Evolutionary conservation across 805 yeast species (phyloP).

Genomic region (Saturnispora zaruensis): DNA sequence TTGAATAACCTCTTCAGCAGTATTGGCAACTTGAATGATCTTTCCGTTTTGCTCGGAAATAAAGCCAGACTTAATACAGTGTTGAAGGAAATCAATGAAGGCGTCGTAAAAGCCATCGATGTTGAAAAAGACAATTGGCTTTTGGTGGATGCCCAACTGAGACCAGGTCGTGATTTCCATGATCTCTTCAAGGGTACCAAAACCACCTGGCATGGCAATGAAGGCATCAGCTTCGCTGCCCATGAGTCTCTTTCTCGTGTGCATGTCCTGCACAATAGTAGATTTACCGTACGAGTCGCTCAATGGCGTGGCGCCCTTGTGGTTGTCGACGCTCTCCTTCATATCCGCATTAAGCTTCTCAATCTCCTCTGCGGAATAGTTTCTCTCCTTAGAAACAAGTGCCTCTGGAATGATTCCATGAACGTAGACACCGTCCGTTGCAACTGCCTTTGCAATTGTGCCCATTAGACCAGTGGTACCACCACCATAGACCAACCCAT

Average conservation of each 20-base stretch:
- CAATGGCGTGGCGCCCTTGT: conserved; percentile 57
- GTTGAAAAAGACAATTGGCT: conserved; percentile 74
- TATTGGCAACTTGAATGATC: conserved; percentile 59
- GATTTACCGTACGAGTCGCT: conserved; percentile 65
- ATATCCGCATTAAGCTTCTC: conserved; percentile 41
- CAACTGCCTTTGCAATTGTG: conserved; percentile 56
- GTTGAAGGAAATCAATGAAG: conserved; percentile 51
- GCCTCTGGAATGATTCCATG: conserved; percentile 87
- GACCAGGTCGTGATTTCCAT: conserved; percentile 90
- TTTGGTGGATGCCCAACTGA: conserved; percentile 76
- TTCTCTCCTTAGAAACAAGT: conserved; percentile 62
- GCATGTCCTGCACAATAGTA: conserved; percentile 81
- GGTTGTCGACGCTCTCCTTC: conserved; percentile 48
- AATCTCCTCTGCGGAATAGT: conserved; percentile 28
- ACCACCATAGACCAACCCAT: conserved; percentile 85
- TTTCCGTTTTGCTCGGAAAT: conserved; percentile 58
- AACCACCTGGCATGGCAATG: conserved; percentile 88
- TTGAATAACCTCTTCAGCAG: conserved; percentile 59
- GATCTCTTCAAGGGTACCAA: conserved; percentile 81
- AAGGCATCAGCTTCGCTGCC: conserved; percentile 71
- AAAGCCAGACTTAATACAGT: conserved; percentile 56
- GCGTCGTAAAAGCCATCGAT: conserved; percentile 74
- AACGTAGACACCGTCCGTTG: conserved; percentile 53
- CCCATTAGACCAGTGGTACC: conserved; percentile 87
- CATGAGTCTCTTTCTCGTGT: conserved; percentile 80